These are phyloP conservation scores for Sesbania bispinosa DNA, from an alignment of 306 rosid species.

Conservation along the genomic window DNA sequence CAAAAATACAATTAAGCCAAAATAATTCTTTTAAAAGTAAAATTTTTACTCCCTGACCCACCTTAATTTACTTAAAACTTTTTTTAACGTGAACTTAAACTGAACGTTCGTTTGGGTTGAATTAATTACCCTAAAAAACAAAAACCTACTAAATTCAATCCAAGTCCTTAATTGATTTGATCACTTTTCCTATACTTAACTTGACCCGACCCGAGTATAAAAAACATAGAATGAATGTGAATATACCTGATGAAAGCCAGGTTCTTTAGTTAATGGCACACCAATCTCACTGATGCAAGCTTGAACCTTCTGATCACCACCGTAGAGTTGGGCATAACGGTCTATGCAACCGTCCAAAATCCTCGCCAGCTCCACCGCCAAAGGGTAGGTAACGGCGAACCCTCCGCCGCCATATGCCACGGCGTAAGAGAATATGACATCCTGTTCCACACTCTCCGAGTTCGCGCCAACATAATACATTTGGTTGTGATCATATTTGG, in stretches of 20 bases:
- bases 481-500: constrained; percentile 68
- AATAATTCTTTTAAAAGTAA: too few relatives aligned
- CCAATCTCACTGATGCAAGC: constrained; percentile 72
- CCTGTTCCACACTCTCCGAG: constrained; percentile 77
- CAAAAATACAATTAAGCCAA: too few relatives aligned
- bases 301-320: constrained; percentile 72
- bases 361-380: constrained; percentile 54
- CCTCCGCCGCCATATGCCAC: constrained; percentile 86
- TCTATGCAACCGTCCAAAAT: constrained; percentile 71
- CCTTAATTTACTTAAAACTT: too few relatives aligned
- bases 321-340: constrained; percentile 49
- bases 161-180: too few relatives aligned
- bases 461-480: constrained; percentile 79
- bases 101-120: too few relatives aligned
- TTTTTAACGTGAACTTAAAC: too few relatives aligned
- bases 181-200: too few relatives aligned
- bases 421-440: constrained; percentile 43
- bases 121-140: too few relatives aligned
- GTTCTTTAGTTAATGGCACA: constrained; percentile 62
- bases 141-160: too few relatives aligned
- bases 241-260: constrained; percentile 73
- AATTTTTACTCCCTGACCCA: too few relatives aligned
- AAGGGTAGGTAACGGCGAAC: constrained; percentile 62
- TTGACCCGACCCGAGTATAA: too few relatives aligned
- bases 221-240: too few relatives aligned